Evolutionary conservation across 257 asterid genomes (phyloP), one percentile per base, ranked within the genome.

Genomic region (Asclepias syriaca): DNA sequence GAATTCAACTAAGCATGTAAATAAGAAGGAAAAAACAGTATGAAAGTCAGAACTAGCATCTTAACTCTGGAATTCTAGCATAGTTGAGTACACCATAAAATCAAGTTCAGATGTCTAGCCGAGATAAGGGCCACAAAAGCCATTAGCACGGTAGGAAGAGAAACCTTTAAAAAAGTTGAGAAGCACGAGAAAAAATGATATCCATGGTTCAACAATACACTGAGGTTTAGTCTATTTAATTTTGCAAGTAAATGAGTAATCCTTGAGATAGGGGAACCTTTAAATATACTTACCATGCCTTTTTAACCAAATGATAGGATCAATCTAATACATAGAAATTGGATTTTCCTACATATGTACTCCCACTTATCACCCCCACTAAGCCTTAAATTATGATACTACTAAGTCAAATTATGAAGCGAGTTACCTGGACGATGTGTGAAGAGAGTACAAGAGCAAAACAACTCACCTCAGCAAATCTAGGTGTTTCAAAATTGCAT

Each of bases 401-500:
- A 27, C 5, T 72, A 13, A 40, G 24, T 37, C 21, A 48, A 76
- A 45, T 32, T 68, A 21, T 50, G 56, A 75, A 37, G 21, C 29
- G n/a, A 0, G 9, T 12, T 51, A 63, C 63, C 48, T 39, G 60
- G 49, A 58, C n/a, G 55, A 56, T 29, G 46, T 13, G 4, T 16
- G 39, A 16, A 63, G 24, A 63, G 48, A 11, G 27, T 34, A 21
- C 68, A 34, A 13, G 24, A 59, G 65, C 21, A 37, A 63, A 68
- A 16, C 43, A 72, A 65, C 83, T 77, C 70, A 87, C 99, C 85
- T 84, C 50, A 72, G 67, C 73, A 94, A 84, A 63, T 91, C 85
- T 72, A 94, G 85, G 68, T 94, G 99, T 82, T 75, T 86, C 39
- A 91, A 73, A 82, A 91, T 72, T 68, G 95, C 96, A 78, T 85